Percentiles rank a stretch among this genome's conserved stretches.
Conservation (phyloP, 345 rosid species). For the Gossypium ekmanianum region DNA sequence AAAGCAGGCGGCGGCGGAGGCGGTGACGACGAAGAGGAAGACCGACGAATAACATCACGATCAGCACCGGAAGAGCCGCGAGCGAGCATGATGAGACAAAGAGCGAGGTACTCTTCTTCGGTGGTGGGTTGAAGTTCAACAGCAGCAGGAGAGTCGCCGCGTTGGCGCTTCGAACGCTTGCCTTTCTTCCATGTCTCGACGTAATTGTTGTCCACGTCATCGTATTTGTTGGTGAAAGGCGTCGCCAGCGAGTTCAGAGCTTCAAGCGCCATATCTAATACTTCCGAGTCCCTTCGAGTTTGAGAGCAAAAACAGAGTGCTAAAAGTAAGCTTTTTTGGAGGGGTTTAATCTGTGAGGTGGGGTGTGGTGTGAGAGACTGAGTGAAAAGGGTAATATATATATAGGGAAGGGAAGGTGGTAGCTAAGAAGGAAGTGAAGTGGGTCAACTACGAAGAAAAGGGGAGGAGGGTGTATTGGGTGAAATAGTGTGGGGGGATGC, state of each 20-base stretch:
- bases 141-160: neutral
- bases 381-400: constrained; percentile 25
- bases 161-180: constrained; percentile 11
- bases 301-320: neutral
- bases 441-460: constrained; percentile 49
- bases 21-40: neutral
- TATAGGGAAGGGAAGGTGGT: constrained; percentile 18
- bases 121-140: neutral
- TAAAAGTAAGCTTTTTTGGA: neutral
- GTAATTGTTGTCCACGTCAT: constrained; percentile 8
- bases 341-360: neutral
- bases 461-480: neutral
- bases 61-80: neutral
- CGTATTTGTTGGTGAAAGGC: constrained; percentile 12
- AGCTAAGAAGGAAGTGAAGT: constrained; percentile 35
- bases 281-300: constrained; percentile 1
- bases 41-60: neutral
- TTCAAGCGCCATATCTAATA: constrained; percentile 56
- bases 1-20: constrained; percentile 21
- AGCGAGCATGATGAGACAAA: constrained; percentile 22
- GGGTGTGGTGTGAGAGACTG: neutral
- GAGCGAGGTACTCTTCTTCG: constrained; percentile 23
- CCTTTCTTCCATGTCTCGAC: constrained; percentile 22
- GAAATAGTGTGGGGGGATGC: too few species aligned
- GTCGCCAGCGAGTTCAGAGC: constrained; percentile 52